Evolutionary conservation across 441 rosid genomes (phyloP).

Genomic region (Mallotus japonicus): DNA sequence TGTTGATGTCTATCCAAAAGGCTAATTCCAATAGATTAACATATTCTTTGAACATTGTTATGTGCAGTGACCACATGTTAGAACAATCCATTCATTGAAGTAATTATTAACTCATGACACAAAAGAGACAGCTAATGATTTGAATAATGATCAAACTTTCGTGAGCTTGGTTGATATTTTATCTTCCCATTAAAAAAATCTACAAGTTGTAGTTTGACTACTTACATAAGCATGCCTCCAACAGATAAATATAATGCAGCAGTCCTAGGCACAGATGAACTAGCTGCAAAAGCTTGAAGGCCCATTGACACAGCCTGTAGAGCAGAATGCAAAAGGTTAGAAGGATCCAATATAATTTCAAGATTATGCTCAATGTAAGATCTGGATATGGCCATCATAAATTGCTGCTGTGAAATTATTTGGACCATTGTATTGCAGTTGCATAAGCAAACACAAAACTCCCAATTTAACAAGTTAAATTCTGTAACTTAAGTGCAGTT

Average conservation of each 20-base stretch:
- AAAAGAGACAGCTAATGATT: neutral
- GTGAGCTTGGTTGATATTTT: neutral
- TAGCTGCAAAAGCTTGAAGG: conserved; percentile 74
- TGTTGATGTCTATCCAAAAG: conserved; percentile 9
- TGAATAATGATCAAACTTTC: neutral
- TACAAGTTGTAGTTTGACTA: conserved; percentile 15
- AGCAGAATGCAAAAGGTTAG: conserved; percentile 23
- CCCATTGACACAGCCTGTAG: conserved; percentile 74
- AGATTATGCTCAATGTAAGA: neutral
- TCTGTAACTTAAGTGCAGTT: neutral
- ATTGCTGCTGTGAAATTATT: neutral
- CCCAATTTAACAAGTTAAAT: neutral
- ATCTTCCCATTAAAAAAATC: conserved; percentile 1
- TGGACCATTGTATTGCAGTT: neutral
- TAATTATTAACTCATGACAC: neutral
- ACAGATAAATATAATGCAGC: conserved; percentile 62
- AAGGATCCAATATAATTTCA: conserved; percentile 1
- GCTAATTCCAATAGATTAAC: neutral
- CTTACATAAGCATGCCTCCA: conserved; percentile 89
- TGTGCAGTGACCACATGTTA: neutral
- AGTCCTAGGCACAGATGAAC: conserved; percentile 46
- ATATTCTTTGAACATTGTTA: neutral
- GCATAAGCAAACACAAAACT: neutral
- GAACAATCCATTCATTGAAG: neutral
- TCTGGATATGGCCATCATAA: neutral